These are phyloP conservation scores for Eutrema salsugineum DNA, from an alignment of 441 rosid genomes.

Conservation along the genomic window DNA sequence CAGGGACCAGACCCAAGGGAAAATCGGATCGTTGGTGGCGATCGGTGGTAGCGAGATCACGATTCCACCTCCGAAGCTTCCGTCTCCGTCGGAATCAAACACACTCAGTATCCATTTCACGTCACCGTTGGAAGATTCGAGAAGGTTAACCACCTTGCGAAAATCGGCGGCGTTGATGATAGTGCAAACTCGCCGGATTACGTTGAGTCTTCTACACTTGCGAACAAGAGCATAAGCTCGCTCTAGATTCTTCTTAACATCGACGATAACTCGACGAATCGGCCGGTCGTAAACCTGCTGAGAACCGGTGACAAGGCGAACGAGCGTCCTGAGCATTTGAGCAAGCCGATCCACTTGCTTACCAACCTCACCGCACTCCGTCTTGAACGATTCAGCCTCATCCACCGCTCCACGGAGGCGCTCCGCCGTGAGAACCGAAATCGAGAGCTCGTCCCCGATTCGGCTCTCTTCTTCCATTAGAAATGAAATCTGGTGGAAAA, in stretches of 20 bases:
- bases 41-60: slow-evolving; percentile 60
- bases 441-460: slow-evolving; percentile 46
- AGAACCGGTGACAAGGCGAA: slow-evolving; percentile 36
- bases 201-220: slow-evolving; percentile 49
- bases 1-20: slow-evolving; percentile 67
- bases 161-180: slow-evolving; percentile 56
- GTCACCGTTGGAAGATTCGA: slow-evolving; percentile 64
- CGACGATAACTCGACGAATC: slow-evolving; percentile 50
- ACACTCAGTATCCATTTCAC: slow-evolving; percentile 56
- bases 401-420: slow-evolving; percentile 44
- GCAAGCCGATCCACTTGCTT: slow-evolving; percentile 56
- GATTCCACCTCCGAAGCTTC: slow-evolving; percentile 44
- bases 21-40: slow-evolving; percentile 62
- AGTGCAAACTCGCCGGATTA: slow-evolving; percentile 42
- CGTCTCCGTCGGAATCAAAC: slow-evolving; percentile 39
- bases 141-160: slow-evolving; percentile 42
- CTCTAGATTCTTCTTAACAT: slow-evolving; percentile 44
- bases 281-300: slow-evolving; percentile 60
- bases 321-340: slow-evolving; percentile 51
- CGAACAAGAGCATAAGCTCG: slow-evolving; percentile 44
- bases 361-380: slow-evolving; percentile 46
- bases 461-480: slow-evolving; percentile 45
- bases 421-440: slow-evolving; percentile 42
- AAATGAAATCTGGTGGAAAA: background rate
- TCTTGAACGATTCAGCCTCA: slow-evolving; percentile 44